Percentiles rank a stretch among this genome's conserved stretches.
These are phyloP conservation scores for Picea glauca DNA, from an alignment of 75 land plant species.

Conservation along the genomic window DNA sequence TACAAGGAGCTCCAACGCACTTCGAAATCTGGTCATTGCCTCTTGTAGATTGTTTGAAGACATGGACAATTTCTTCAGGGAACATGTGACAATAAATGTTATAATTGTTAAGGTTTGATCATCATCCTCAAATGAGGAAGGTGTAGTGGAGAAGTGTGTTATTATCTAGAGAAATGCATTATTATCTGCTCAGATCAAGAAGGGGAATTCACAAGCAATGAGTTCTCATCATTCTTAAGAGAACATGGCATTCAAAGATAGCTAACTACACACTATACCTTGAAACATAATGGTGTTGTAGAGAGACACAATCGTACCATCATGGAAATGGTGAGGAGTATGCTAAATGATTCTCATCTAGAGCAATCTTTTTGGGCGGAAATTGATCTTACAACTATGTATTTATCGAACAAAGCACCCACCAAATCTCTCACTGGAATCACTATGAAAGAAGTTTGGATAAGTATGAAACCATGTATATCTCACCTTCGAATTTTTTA, in stretches of 20 bases:
- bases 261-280: no score
- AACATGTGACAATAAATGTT: no score
- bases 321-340: slow-evolving; percentile 10
- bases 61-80: no score
- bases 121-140: no score
- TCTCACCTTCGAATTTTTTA: slow-evolving; percentile 14
- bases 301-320: background rate
- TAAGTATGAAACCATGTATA: background rate
- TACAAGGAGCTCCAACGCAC: no score
- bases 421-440: slow-evolving; percentile 6
- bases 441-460: slow-evolving; percentile 12
- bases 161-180: no score
- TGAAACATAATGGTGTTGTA: background rate
- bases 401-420: slow-evolving; percentile 9
- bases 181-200: background rate
- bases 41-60: no score
- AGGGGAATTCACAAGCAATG: background rate
- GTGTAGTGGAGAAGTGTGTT: no score
- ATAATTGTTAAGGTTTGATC: no score
- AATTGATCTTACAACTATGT: background rate
- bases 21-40: no score
- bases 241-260: no score
- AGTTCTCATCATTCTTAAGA: background rate
- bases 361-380: slow-evolving; percentile 13
- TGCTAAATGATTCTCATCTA: slow-evolving; percentile 2